A percentile compares a stretch with the other conserved stretches of the same genome.
Conservation (phyloP, 2,329 filamentous ascomycete genomes). For the Cordyceps militaris region DNA sequence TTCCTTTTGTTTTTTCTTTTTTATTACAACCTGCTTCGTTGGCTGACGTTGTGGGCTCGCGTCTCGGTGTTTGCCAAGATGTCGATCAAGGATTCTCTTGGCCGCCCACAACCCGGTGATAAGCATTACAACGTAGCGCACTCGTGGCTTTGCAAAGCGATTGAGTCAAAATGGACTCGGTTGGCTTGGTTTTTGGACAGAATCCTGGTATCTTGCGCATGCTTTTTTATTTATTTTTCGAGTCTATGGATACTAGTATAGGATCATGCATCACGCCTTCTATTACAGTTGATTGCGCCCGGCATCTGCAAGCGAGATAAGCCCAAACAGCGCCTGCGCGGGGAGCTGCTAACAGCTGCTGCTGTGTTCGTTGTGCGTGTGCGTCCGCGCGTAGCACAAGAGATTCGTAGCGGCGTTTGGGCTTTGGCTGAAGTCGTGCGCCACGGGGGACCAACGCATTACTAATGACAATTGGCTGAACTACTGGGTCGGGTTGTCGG, state of each 20-base stretch:
- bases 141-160: background rate
- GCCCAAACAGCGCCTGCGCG: background rate
- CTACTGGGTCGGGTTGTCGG: too few species aligned
- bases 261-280: background rate
- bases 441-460: too few species aligned
- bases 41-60: background rate
- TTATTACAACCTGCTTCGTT: background rate
- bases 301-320: background rate
- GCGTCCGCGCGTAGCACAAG: background rate
- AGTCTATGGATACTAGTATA: background rate
- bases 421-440: too few species aligned
- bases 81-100: constrained; percentile 13
- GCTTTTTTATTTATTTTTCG: background rate
- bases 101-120: too few species aligned
- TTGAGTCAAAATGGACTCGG: constrained; percentile 7
- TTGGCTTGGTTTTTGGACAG: background rate
- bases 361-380: background rate
- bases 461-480: too few species aligned
- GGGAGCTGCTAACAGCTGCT: background rate
- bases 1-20: background rate
- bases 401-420: background rate
- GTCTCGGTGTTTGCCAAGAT: background rate
- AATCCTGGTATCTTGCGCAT: background rate
- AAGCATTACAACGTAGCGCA: too few species aligned
- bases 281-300: too few species aligned